Evolutionary conservation across 306 rosid species (phyloP).

Genomic region (Arachis hypogaea): DNA sequence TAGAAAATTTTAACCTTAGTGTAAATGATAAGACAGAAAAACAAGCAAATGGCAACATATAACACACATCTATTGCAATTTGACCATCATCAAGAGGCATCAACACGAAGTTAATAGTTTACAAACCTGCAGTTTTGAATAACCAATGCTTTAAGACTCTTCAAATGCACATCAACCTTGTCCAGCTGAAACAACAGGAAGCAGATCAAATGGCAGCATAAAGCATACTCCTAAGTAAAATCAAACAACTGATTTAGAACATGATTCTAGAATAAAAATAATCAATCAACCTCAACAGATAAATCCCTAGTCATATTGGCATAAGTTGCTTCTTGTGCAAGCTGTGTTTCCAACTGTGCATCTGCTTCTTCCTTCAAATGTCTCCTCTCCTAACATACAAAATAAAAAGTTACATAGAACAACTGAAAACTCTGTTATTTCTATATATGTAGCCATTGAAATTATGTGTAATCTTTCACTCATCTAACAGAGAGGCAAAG

Average conservation of each 20-base stretch:
- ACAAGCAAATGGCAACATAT: not conserved
- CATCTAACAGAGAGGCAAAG: conserved; percentile 20
- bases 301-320: conserved; percentile 72
- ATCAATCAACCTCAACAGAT: conserved; percentile 53
- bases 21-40: not conserved
- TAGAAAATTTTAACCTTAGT: not conserved
- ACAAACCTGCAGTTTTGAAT: conserved; percentile 78
- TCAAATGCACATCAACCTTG: conserved; percentile 59
- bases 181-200: conserved; percentile 56
- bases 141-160: conserved; percentile 59
- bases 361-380: conserved; percentile 59
- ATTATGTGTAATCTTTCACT: conserved; percentile 17
- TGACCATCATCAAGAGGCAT: conserved; percentile 1
- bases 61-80: conserved; percentile 10
- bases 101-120: not conserved
- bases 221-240: conserved; percentile 28
- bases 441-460: not conserved
- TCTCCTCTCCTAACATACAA: conserved; percentile 58
- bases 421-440: not conserved
- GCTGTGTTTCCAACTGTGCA: conserved; percentile 49
- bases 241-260: conserved; percentile 4
- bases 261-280: conserved; percentile 25
- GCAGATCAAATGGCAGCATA: not conserved
- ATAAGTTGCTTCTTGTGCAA: conserved; percentile 64
- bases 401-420: conserved; percentile 5